Percentiles rank a stretch among this genome's conserved stretches.
phyloP scores from a whole-genome alignment of 176 grass and related monocot genomes.

The Neostapfia colusana region DNA sequence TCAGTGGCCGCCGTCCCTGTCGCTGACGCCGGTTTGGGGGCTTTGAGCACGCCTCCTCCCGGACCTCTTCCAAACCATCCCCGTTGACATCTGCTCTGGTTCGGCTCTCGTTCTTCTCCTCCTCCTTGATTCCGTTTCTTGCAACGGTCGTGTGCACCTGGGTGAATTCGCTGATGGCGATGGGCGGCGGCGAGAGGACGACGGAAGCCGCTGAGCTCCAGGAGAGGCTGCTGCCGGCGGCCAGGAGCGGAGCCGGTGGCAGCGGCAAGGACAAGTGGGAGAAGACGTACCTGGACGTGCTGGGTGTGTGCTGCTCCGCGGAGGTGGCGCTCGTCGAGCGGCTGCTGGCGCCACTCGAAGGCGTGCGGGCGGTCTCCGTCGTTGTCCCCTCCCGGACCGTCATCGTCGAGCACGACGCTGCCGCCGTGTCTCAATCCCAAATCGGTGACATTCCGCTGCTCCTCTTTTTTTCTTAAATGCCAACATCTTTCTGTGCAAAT shows the following conservation, averaged over 20 bases:
- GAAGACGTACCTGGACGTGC: constrained; percentile 77
- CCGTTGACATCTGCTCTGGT: not conserved
- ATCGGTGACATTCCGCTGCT: constrained; percentile 40
- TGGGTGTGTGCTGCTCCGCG: constrained; percentile 74
- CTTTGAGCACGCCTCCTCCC: not conserved
- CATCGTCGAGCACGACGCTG: constrained; percentile 62
- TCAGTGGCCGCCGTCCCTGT: not conserved
- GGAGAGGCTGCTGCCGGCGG: constrained; percentile 24
- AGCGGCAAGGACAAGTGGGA: constrained; percentile 21
- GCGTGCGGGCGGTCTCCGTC: constrained; percentile 53
- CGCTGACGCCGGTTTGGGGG: not conserved
- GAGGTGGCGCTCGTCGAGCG: constrained; percentile 61
- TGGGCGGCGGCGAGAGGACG: not conserved
- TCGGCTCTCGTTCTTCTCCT: not conserved
- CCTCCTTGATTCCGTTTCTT: not conserved
- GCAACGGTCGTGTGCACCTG: not conserved
- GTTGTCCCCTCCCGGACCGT: constrained; percentile 67
- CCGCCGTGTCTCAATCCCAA: constrained; percentile 39
- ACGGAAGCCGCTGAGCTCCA: not conserved
- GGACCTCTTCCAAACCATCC: not conserved
- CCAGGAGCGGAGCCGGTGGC: not conserved
- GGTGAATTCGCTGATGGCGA: not conserved
- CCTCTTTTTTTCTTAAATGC: not conserved
- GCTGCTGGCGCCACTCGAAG: constrained; percentile 51
- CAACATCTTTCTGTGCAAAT: too few relatives aligned